A percentile compares a stretch with the other conserved stretches of the same genome.
Conservation (phyloP, 2,329 filamentous ascomycete genomes). For the Phialophora macrospora region DNA sequence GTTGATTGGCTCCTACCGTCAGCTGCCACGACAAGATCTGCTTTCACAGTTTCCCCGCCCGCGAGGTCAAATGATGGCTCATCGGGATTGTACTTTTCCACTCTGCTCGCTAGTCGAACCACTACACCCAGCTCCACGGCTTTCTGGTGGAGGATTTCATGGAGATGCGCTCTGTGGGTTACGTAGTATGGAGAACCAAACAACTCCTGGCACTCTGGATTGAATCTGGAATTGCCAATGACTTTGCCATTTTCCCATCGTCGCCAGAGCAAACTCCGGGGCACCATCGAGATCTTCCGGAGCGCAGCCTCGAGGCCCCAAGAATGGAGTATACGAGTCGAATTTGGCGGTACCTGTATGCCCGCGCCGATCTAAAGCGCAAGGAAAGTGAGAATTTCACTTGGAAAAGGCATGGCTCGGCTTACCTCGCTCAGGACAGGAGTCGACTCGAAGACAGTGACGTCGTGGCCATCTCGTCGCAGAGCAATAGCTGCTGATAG, state of each 20-base stretch:
- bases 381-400: not conserved
- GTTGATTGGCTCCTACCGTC: constrained; percentile 29
- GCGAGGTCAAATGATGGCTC: constrained; percentile 26
- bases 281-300: constrained; percentile 8
- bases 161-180: constrained; percentile 16
- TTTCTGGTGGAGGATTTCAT: constrained; percentile 17
- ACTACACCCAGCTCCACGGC: constrained; percentile 14
- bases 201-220: constrained; percentile 7
- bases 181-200: constrained; percentile 19
- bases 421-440: constrained; percentile 18
- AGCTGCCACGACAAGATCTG: constrained; percentile 37
- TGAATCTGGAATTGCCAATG: constrained; percentile 13
- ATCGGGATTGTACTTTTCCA: constrained; percentile 12
- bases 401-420: not conserved
- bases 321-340: constrained; percentile 36
- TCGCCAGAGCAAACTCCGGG: constrained; percentile 10
- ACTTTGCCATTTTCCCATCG: constrained; percentile 11
- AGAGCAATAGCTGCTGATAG: constrained; percentile 42
- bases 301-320: constrained; percentile 35
- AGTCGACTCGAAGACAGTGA: constrained; percentile 37
- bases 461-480: constrained; percentile 41
- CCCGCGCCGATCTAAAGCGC: constrained; percentile 40
- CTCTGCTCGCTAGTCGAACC: constrained; percentile 2
- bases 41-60: constrained; percentile 27
- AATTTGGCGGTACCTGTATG: constrained; percentile 41